A percentile compares a stretch with the other conserved stretches of the same genome.
Conservation (phyloP, 768 basidiomycete genomes). For the Sporobolomyces phaffii region DNA sequence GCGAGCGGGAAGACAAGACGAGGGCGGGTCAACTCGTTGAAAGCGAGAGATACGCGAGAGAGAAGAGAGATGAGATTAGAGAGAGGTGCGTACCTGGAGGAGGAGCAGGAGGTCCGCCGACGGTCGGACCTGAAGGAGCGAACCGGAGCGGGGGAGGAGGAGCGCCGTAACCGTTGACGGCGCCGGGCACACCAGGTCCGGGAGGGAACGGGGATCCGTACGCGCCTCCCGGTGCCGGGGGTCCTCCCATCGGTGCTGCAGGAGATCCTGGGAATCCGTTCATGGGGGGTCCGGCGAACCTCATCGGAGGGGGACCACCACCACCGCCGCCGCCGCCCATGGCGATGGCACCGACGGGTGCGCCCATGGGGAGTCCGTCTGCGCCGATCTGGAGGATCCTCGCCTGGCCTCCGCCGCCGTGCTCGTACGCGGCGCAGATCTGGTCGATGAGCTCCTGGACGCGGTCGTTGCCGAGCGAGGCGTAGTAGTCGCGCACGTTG, state of each 20-base stretch:
- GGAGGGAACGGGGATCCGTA: constrained; percentile 4
- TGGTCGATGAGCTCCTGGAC: constrained; percentile 98
- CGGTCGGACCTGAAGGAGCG: neutral
- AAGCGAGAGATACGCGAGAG: too few species aligned
- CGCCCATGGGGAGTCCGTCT: constrained; percentile 7
- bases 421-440: constrained; percentile 89
- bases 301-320: constrained; percentile 5
- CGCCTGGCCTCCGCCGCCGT: constrained; percentile 50
- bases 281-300: constrained; percentile 20
- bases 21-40: too few species aligned
- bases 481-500: constrained; percentile 96
- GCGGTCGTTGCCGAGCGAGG: constrained; percentile 76
- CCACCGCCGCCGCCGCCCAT: constrained; percentile 13
- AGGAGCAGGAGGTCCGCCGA: constrained; percentile 9
- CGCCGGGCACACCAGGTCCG: neutral
- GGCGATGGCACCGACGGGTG: neutral
- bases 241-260: neutral
- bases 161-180: too few species aligned
- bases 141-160: neutral
- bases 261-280: neutral
- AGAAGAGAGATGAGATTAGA: constrained; percentile 11
- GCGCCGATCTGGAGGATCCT: constrained; percentile 25
- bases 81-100: constrained; percentile 20
- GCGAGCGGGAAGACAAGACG: too few species aligned
- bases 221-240: neutral